Evolutionary conservation across 106 monocot species (phyloP).

Genomic region (Apostasia shenzhenica): DNA sequence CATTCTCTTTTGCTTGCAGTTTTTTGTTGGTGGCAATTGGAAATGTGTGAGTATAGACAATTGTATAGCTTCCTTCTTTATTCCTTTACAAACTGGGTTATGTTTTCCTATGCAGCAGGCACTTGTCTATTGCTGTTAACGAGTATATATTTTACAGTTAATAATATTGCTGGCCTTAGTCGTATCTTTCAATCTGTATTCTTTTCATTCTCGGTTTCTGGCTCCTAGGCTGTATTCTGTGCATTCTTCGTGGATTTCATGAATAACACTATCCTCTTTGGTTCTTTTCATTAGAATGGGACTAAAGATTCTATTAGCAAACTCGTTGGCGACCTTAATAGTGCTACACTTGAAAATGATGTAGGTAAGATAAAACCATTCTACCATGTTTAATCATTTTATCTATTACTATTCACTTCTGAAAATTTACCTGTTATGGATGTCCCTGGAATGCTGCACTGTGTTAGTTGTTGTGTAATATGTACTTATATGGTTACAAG

Average conservation of each 20-base stretch:
- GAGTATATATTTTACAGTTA: too few relatives aligned
- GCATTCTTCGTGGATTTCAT: too few relatives aligned
- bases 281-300: constrained; percentile 56
- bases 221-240: too few relatives aligned
- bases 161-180: too few relatives aligned
- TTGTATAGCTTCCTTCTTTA: background rate
- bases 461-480: background rate
- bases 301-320: constrained; percentile 84
- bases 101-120: too few relatives aligned
- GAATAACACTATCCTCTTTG: constrained; percentile 1
- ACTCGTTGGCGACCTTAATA: constrained; percentile 75
- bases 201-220: too few relatives aligned
- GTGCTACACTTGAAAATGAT: constrained; percentile 68
- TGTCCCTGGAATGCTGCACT: background rate
- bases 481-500: background rate
- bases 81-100: background rate
- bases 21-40: constrained; percentile 97
- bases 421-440: too few relatives aligned
- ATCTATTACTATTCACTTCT: too few relatives aligned
- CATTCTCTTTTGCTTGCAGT: constrained; percentile 46
- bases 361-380: constrained; percentile 57
- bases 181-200: too few relatives aligned
- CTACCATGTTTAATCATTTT: background rate
- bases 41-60: constrained; percentile 65
- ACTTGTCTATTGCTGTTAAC: too few relatives aligned